Base-by-base conservation (phyloP, 169 alveolate genomes). In the Cryptosporidium xiaoi region DNA sequence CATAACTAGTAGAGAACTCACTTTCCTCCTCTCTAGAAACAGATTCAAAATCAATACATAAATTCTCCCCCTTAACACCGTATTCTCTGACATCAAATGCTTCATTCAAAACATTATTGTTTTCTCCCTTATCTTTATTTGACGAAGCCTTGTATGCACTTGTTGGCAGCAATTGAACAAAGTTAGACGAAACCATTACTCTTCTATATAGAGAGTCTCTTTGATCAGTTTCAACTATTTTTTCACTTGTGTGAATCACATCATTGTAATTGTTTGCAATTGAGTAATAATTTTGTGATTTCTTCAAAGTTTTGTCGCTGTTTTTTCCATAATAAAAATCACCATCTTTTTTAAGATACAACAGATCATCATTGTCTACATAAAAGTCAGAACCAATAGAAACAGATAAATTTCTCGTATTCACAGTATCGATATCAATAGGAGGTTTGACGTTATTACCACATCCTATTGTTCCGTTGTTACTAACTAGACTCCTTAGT, bases 121-220 rank as follows among this genome's bases (percentile, higher is more conserved):
- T 48, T 48, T 53, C 64, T 12, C 29, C 64, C 20, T 13, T 62
- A 62, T 13, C 16, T n/a, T 62, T 27, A 18, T 40, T 8, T 31
- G 7, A 29, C 46, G 77, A 16, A 65, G n/a, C 34, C 46, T 31
- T 62, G 20, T 67, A 67, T 67, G 24, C 51, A 29, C 50, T 46
- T 20, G 33, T 46, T 1, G 82, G 82, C 7, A 67, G 15, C 13
- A 51, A 67, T 15, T 67, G 82, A 24, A 67, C 34, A 50, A 7
- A 67, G 18, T 67, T 67, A 10, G 82, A 50, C 20, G 65, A 51
- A 3, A 67, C 18, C 62, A 67, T 34, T 56, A 27, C 29, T 67
- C 66, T 67, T 40, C 55, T 40, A 15, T 46, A 27, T 65, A 40
- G 15, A 40, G 31, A 36, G 10, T 65, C 15, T 29, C 27, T 65